Percentiles rank a stretch among this genome's conserved stretches.
Evolutionary conservation across 768 basidiomycete species (phyloP).

Genomic region (Russula emetica): DNA sequence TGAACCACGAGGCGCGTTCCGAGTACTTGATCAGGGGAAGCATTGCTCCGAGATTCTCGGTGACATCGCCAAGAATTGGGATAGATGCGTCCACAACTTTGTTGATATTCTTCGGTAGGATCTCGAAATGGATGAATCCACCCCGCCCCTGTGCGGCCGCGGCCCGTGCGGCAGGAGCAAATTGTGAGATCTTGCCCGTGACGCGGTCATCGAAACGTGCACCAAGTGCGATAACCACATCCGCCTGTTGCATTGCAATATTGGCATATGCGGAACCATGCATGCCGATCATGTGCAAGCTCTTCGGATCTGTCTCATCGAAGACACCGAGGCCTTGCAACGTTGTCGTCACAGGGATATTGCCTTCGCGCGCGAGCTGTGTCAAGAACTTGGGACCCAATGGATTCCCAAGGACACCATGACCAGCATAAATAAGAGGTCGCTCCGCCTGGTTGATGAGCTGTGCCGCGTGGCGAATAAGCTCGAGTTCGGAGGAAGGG

Average conservation of each 20-base stretch:
- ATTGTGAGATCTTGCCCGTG: conserved; percentile 82
- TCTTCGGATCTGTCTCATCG: conserved; percentile 82
- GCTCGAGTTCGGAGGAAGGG: conserved; percentile 44
- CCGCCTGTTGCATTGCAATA: conserved; percentile 94
- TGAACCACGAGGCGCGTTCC: conserved; percentile 77
- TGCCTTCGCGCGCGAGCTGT: conserved; percentile 73
- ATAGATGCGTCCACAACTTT: conserved; percentile 95
- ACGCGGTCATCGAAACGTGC: conserved; percentile 98
- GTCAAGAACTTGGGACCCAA: conserved; percentile 79
- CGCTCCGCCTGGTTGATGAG: conserved; percentile 90
- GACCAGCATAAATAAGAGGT: conserved; percentile 90
- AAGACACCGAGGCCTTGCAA: conserved; percentile 94
- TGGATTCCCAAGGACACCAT: conserved; percentile 79
- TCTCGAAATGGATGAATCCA: conserved; percentile 99
- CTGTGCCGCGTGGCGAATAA: conserved; percentile 78
- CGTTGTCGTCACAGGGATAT: conserved; percentile 97
- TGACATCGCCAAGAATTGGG: conserved; percentile 91
- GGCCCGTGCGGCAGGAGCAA: conserved; percentile 85
- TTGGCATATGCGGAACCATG: conserved; percentile 98
- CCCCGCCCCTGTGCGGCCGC: conserved; percentile 84
- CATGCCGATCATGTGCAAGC: conserved; percentile 98
- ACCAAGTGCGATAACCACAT: conserved; percentile 96
- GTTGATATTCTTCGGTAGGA: conserved; percentile 98
- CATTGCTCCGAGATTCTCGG: conserved; percentile 72
- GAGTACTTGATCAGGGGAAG: conserved; percentile 69